Evolutionary conservation across 495 filamentous ascomycete species (phyloP).

Genomic region (Pyrenula massariospora): DNA sequence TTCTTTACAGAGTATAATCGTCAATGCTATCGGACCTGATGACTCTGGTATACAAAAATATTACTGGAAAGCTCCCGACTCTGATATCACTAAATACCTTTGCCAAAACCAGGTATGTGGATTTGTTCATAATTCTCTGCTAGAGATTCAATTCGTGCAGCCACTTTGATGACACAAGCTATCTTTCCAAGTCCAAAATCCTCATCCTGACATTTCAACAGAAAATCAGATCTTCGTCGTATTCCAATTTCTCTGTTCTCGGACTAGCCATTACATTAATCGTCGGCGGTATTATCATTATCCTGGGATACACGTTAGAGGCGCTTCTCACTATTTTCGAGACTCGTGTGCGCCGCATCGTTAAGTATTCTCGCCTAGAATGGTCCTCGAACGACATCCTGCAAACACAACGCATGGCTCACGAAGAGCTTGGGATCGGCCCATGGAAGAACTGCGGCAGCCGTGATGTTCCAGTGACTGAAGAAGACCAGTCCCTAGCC

Average conservation of each 20-base stretch:
- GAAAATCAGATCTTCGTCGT: conserved; percentile 6
- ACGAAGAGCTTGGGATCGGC: conserved; percentile 4
- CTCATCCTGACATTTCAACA: conserved; percentile 1
- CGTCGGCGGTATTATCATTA: conserved; percentile 5
- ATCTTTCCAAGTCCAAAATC: too few relatives aligned
- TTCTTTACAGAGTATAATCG: neutral
- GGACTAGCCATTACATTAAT: conserved; percentile 5
- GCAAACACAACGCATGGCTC: conserved; percentile 10
- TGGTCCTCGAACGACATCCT: conserved; percentile 8
- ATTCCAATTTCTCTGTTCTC: conserved; percentile 8
- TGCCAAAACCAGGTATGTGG: neutral
- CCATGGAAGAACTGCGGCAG: neutral
- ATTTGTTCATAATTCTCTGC: neutral
- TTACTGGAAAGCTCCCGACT: neutral
- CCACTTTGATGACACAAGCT: neutral
- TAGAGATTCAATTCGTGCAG: neutral
- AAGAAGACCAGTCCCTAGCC: neutral
- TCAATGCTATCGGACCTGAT: neutral
- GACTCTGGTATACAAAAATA: neutral
- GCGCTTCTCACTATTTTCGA: conserved; percentile 1
- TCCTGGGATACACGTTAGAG: conserved; percentile 8
- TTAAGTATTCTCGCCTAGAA: conserved; percentile 5
- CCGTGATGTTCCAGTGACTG: conserved; percentile 1
- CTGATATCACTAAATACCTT: neutral
- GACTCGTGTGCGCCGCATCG: neutral